These are phyloP conservation scores for Phaeodactylum tricornutum DNA, from an alignment of 108 stramenopile genomes.

Conservation along the genomic window DNA sequence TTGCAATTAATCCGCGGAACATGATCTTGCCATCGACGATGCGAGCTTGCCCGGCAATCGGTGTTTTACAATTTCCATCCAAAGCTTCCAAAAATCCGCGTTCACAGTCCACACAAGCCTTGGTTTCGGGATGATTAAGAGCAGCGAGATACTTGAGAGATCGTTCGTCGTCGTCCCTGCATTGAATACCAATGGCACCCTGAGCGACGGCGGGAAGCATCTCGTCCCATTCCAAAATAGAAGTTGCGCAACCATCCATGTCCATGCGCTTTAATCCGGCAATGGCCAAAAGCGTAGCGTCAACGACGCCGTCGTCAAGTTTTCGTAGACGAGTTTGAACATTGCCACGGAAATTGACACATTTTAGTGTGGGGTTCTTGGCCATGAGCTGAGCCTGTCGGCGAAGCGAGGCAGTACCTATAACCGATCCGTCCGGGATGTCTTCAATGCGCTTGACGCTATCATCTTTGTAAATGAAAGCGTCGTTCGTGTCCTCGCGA, in stretches of 20 bases:
- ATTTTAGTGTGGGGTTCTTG: constrained; percentile 92
- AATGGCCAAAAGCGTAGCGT: constrained; percentile 96
- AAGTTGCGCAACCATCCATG: constrained; percentile 89
- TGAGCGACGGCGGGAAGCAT: constrained; percentile 99
- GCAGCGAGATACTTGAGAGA: constrained; percentile 85
- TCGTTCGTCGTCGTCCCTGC: constrained; percentile 87
- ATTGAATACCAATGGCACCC: constrained; percentile 99
- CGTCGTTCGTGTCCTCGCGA: constrained; percentile 98
- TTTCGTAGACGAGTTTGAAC: constrained; percentile 99
- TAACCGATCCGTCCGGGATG: constrained; percentile 87
- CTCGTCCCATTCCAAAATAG: constrained; percentile 89
- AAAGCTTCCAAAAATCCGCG: constrained; percentile 95
- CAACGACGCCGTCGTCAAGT: constrained; percentile 96
- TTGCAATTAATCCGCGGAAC: constrained; percentile 88
- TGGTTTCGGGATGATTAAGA: constrained; percentile 88
- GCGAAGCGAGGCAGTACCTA: constrained; percentile 96
- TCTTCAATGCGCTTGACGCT: constrained; percentile 69
- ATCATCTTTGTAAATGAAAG: constrained; percentile 73
- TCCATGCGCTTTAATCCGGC: constrained; percentile 98
- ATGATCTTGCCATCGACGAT: constrained; percentile 81
- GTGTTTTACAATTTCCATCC: constrained; percentile 99
- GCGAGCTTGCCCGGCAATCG: constrained; percentile 97
- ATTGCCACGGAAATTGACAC: constrained; percentile 98
- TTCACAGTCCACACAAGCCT: constrained; percentile 96
- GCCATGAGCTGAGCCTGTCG: constrained; percentile 95